Evolutionary conservation across 78 protist species (phyloP).

Genomic region (Cyanophora paradoxa): DNA sequence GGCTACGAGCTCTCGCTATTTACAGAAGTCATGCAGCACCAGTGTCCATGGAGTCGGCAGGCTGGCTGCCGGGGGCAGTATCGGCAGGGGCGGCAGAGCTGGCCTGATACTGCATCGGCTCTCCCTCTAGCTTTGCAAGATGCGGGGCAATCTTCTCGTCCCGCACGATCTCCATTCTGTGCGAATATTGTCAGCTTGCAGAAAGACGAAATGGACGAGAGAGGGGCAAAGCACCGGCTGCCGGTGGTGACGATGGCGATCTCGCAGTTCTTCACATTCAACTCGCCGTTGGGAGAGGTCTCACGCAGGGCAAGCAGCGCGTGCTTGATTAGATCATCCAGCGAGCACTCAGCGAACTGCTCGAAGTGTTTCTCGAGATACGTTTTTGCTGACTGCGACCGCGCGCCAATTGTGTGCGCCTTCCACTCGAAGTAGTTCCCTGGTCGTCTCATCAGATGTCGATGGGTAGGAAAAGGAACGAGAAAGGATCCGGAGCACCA

Average conservation of each 20-base stretch:
- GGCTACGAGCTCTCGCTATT: no score
- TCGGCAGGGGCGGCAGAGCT: no score
- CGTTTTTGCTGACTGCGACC: conserved; percentile 92
- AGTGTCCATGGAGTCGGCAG: no score
- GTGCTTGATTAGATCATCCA: conserved; percentile 79
- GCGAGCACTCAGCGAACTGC: conserved; percentile 21
- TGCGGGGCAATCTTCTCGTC: no score
- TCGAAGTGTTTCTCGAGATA: conserved; percentile 86
- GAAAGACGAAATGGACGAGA: background rate
- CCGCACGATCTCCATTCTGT: no score
- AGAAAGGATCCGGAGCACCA: background rate
- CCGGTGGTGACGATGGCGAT: conserved; percentile 15
- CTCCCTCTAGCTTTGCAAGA: no score
- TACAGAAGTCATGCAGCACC: no score
- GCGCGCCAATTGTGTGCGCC: conserved; percentile 89
- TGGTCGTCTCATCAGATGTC: no score
- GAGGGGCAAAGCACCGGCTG: background rate
- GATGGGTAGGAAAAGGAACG: background rate
- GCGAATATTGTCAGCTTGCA: no score
- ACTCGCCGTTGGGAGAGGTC: conserved; percentile 17
- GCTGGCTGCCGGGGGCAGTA: no score
- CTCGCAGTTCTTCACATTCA: conserved; percentile 2
- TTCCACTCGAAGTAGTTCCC: conserved; percentile 84
- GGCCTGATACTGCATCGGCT: no score
- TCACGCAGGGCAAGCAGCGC: conserved; percentile 83